phyloP scores from a whole-genome alignment of 495 filamentous ascomycete genomes.

The Xylaria intraflava region DNA sequence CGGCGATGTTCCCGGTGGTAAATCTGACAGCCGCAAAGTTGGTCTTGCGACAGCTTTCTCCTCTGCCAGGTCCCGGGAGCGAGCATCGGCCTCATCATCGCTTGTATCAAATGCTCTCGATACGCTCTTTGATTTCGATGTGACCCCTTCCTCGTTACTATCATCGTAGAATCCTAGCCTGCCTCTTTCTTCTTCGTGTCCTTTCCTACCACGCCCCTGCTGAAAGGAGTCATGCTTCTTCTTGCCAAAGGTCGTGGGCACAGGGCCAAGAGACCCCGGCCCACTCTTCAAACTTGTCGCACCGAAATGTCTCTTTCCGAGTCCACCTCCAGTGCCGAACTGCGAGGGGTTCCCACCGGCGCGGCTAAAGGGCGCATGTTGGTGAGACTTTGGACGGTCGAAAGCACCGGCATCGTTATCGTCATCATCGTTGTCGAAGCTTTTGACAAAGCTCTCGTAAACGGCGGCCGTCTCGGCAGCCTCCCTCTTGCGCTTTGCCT shows the following conservation, averaged over 20 bases:
- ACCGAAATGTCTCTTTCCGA: constrained; percentile 38
- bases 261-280: constrained; percentile 67
- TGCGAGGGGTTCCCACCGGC: constrained; percentile 50
- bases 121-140: constrained; percentile 20
- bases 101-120: constrained; percentile 39
- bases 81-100: constrained; percentile 37
- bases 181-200: constrained; percentile 27
- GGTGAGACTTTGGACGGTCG: constrained; percentile 25
- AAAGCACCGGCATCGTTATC: constrained; percentile 26
- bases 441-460: constrained; percentile 85
- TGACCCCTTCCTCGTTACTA: constrained; percentile 15
- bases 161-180: constrained; percentile 34
- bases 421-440: constrained; percentile 68
- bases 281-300: constrained; percentile 51
- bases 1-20: constrained; percentile 60
- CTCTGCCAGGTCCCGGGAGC: constrained; percentile 40
- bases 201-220: constrained; percentile 19
- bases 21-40: constrained; percentile 65
- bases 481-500: constrained; percentile 83
- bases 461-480: constrained; percentile 86
- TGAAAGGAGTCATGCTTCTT: constrained; percentile 37
- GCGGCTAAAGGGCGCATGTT: constrained; percentile 30
- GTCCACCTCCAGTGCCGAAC: constrained; percentile 32
- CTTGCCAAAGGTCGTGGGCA: constrained; percentile 45
- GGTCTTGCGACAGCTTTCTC: constrained; percentile 77